Evolutionary conservation across 1,139 yeast species (phyloP).

Genomic region (Pichia sorboxylosa): DNA sequence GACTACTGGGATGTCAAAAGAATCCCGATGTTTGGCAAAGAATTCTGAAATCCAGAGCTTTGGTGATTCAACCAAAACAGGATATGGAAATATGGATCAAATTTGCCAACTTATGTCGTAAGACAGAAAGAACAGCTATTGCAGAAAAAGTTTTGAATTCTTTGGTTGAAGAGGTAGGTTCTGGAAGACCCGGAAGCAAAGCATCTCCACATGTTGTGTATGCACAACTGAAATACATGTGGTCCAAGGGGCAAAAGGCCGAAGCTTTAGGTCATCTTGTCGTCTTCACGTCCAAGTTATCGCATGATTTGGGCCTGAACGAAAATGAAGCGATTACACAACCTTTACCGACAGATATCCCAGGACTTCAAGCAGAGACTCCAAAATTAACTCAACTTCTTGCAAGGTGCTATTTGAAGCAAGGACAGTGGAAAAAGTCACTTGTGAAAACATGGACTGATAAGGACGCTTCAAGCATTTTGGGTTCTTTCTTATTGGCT

Average conservation of each 20-base stretch:
- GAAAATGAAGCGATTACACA: conserved; percentile 77
- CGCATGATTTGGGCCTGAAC: conserved; percentile 73
- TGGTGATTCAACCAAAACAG: conserved; percentile 89
- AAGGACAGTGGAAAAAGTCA: conserved; percentile 96
- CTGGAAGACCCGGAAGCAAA: conserved; percentile 35
- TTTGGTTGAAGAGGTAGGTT: conserved; percentile 46
- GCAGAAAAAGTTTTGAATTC: conserved; percentile 87
- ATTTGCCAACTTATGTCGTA: conserved; percentile 90
- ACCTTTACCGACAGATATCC: conserved; percentile 68
- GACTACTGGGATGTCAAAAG: conserved; percentile 86
- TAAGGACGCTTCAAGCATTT: conserved; percentile 63
- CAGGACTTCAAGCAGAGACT: conserved; percentile 66
- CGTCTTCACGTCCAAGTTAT: conserved; percentile 85
- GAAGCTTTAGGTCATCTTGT: conserved; percentile 80
- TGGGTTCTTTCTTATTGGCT: conserved; percentile 86
- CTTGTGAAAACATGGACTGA: conserved; percentile 70
- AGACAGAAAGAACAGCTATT: conserved; percentile 80
- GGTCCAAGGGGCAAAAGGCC: conserved; percentile 86
- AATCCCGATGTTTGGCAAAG: conserved; percentile 98
- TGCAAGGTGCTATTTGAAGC: conserved; percentile 91
- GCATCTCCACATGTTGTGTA: conserved; percentile 96
- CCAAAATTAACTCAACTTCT: conserved; percentile 77
- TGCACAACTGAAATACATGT: conserved; percentile 91
- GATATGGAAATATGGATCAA: conserved; percentile 98
- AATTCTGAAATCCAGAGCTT: conserved; percentile 82